Conservation (phyloP, 2,329 filamentous ascomycete genomes). For the Hyphodiscus sp. region DNA sequence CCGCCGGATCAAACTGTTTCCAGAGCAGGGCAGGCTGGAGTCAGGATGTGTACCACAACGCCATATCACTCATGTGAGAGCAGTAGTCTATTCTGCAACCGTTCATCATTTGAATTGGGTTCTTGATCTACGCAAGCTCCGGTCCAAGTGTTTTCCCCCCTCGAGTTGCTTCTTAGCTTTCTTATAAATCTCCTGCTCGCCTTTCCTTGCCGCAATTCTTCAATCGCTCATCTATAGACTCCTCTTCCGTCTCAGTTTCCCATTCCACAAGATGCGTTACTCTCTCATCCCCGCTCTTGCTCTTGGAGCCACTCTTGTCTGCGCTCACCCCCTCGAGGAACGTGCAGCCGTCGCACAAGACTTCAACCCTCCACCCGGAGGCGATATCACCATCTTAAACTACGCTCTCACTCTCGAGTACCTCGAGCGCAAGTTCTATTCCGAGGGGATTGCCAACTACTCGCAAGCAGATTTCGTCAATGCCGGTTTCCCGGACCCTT, state of each 20-base stretch:
- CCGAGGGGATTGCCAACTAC: conserved; percentile 51
- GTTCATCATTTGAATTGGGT: neutral
- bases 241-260: neutral
- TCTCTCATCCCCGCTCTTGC: conserved; percentile 9
- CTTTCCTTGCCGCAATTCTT: neutral
- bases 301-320: conserved; percentile 9
- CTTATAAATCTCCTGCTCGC: neutral
- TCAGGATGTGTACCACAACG: neutral
- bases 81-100: neutral
- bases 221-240: neutral
- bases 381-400: conserved; percentile 34
- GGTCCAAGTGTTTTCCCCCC: neutral
- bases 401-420: conserved; percentile 47
- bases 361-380: conserved; percentile 16
- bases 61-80: neutral
- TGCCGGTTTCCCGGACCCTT: conserved; percentile 43
- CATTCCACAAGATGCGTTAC: conserved; percentile 19
- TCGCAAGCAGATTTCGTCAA: conserved; percentile 43
- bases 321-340: conserved; percentile 11
- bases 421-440: conserved; percentile 58
- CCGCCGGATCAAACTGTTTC: neutral
- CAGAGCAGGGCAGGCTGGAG: neutral
- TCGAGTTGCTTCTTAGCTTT: neutral
- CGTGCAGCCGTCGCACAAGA: conserved; percentile 10
- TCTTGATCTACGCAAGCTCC: neutral